phyloP scores from a whole-genome alignment of 2,329 filamentous ascomycete species.

The Chaetothyriales sp. region DNA sequence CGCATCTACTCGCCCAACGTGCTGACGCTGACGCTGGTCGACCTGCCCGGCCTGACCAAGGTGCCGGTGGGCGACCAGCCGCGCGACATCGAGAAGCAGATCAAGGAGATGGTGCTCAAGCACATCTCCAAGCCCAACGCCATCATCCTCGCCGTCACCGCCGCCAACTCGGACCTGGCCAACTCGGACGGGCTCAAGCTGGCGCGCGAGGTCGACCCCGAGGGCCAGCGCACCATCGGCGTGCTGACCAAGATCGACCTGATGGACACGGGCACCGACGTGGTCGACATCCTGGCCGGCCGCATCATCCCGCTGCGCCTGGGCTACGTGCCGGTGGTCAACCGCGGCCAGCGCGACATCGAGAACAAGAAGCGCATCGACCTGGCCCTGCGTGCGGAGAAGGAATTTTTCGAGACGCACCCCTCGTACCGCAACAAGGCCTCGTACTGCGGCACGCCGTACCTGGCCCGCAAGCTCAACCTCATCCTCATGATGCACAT shows the following conservation, averaged over 20 bases:
- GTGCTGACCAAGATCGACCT: constrained; percentile 97
- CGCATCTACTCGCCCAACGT: constrained; percentile 98
- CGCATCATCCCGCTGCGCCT: constrained; percentile 89
- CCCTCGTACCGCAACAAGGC: constrained; percentile 98
- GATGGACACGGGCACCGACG: constrained; percentile 97
- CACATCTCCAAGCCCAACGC: constrained; percentile 98
- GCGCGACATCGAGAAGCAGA: constrained; percentile 91
- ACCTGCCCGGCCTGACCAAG: constrained; percentile 91
- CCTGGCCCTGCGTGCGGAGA: constrained; percentile 81
- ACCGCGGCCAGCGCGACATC: constrained; percentile 93
- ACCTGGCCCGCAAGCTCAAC: constrained; percentile 91
- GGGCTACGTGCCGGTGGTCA: constrained; percentile 95
- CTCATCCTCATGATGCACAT: constrained; percentile 99
- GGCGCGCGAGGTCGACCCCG: constrained; percentile 88
- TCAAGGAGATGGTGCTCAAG: constrained; percentile 95
- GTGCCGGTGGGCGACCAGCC: constrained; percentile 94
- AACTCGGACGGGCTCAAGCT: constrained; percentile 97
- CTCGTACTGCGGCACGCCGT: constrained; percentile 95
- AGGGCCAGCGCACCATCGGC: constrained; percentile 95
- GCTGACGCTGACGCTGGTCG: constrained; percentile 87
- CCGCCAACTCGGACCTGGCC: constrained; percentile 93
- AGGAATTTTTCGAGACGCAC: constrained; percentile 95
- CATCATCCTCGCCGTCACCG: constrained; percentile 91
- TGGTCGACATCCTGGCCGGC: constrained; percentile 94
- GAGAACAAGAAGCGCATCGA: constrained; percentile 95